Evolutionary conservation across 495 filamentous ascomycete genomes (phyloP).

Genomic region (Penicillium robsamsonii): DNA sequence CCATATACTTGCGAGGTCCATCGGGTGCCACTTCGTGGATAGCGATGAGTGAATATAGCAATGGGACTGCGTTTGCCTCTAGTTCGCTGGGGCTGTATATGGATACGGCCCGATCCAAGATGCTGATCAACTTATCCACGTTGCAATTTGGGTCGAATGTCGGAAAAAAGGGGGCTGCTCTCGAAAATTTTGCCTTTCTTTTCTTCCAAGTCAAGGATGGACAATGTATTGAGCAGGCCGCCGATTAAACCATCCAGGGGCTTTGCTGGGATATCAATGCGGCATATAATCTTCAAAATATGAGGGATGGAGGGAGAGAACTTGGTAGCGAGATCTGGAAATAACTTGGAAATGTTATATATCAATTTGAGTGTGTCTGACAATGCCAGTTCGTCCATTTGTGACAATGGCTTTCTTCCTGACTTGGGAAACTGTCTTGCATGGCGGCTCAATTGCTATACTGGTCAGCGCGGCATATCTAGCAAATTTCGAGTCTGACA

Average conservation of each 20-base stretch:
- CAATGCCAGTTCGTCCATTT: constrained; percentile 77
- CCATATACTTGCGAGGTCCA: constrained; percentile 60
- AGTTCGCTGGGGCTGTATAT: constrained; percentile 62
- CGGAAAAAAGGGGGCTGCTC: constrained; percentile 64
- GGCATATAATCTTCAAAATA: constrained; percentile 68
- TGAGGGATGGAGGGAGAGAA: constrained; percentile 68
- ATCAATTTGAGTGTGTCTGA: constrained; percentile 82
- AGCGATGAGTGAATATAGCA: constrained; percentile 68
- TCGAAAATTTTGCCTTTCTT: constrained; percentile 44
- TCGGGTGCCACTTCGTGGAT: constrained; percentile 72
- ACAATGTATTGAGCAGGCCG: constrained; percentile 72
- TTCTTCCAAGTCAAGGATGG: constrained; percentile 69
- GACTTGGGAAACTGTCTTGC: constrained; percentile 56
- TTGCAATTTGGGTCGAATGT: constrained; percentile 57
- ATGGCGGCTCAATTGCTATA: constrained; percentile 66
- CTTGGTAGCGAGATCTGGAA: constrained; percentile 52
- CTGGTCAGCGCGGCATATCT: constrained; percentile 20
- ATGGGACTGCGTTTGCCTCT: constrained; percentile 64
- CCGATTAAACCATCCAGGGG: constrained; percentile 60
- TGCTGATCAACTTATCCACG: constrained; percentile 65
- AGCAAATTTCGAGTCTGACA: background rate
- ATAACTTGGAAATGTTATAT: constrained; percentile 81
- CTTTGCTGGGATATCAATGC: constrained; percentile 52
- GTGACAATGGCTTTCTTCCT: constrained; percentile 41
- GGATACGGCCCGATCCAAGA: constrained; percentile 66